Conservation (phyloP, 2,329 filamentous ascomycete genomes). For the Xylariomycetidae sp. region DNA sequence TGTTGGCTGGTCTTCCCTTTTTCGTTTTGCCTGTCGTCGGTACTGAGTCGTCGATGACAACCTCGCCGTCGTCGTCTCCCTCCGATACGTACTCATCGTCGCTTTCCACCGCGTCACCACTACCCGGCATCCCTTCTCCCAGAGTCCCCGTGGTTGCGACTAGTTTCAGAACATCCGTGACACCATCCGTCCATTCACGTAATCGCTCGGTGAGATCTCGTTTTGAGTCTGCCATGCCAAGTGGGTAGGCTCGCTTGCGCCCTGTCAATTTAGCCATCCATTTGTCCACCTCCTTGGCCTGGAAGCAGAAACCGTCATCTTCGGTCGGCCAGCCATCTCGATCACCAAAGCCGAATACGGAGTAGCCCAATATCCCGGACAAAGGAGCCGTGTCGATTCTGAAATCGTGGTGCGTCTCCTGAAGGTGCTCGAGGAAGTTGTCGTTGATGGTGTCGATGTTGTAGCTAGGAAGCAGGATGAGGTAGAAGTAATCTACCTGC, state of each 20-base stretch:
- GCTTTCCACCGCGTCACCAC: constrained; percentile 79
- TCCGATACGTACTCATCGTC: constrained; percentile 64
- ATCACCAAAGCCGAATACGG: constrained; percentile 92
- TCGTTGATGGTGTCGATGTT: constrained; percentile 92
- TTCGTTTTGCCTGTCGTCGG: constrained; percentile 34
- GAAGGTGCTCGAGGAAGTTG: constrained; percentile 78
- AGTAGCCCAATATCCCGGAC: constrained; percentile 73
- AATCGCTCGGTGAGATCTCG: constrained; percentile 63
- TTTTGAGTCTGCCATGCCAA: constrained; percentile 85
- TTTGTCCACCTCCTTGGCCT: constrained; percentile 83
- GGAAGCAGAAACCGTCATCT: constrained; percentile 86
- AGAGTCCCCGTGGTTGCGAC: constrained; percentile 56
- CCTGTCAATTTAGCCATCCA: constrained; percentile 97
- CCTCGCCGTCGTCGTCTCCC: constrained; percentile 51
- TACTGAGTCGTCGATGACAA: constrained; percentile 44
- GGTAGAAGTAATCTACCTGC: constrained; percentile 67
- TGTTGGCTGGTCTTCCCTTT: constrained; percentile 39
- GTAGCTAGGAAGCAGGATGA: constrained; percentile 83
- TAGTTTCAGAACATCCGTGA: constrained; percentile 65
- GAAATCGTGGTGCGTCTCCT: constrained; percentile 95
- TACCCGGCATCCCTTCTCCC: constrained; percentile 67
- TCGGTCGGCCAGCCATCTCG: constrained; percentile 89
- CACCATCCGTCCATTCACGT: constrained; percentile 71
- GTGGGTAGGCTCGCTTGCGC: constrained; percentile 78
- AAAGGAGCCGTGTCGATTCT: constrained; percentile 87